Evolutionary conservation across 2,329 filamentous ascomycete genomes (phyloP), one percentile per base, ranked within the genome.

Genomic region (Colletotrichum brevisporum): DNA sequence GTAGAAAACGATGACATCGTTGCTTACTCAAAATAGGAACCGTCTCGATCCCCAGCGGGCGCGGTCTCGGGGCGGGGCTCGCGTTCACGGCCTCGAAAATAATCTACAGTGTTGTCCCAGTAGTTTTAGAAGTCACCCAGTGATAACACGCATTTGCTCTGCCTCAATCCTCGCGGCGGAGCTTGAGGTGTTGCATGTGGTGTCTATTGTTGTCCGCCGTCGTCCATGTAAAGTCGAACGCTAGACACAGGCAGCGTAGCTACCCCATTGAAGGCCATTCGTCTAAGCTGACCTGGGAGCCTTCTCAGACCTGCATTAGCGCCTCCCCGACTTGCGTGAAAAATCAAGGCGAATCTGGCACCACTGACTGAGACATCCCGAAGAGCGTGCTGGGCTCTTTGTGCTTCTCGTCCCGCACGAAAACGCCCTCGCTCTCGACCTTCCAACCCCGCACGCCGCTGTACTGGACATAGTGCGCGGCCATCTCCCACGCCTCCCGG

Each of bases 401-500:
- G 41, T 75, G 69, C 3, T 75, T 70, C 45, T 70, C 72, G 4
- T 67, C 51, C 26, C 76, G 72, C 3, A 83, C 79, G 47, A 88
- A 83, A n/a, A 85, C 76, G 1, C 86, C 85, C 5, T 83, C 79
- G 2, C 80, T 73, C 48, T 78, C 81, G 52, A 84, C 80, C 18
- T 76, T 79, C 86, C 86, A 88, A 3, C 76, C 78, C 24, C 76
- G 73, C 2, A 77, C 74, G 0, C 75, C 75, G 54, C 77, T 79
- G 18, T 78, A 74, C 43, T 81, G 76, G 0, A 84, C 75, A 68
- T 80, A 82, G 43, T 83, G 77, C 16, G 83, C 80, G 0, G 80
- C 81, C 79, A 83, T 79, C 1, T 81, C 76, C 85, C 85, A 88
- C 3, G 80, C 80, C 62, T 84, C 83, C 45, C 74, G 75, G 67